Conservation (phyloP, 1,139 yeast genomes). For the Saccharomyces hybrid region DNA sequence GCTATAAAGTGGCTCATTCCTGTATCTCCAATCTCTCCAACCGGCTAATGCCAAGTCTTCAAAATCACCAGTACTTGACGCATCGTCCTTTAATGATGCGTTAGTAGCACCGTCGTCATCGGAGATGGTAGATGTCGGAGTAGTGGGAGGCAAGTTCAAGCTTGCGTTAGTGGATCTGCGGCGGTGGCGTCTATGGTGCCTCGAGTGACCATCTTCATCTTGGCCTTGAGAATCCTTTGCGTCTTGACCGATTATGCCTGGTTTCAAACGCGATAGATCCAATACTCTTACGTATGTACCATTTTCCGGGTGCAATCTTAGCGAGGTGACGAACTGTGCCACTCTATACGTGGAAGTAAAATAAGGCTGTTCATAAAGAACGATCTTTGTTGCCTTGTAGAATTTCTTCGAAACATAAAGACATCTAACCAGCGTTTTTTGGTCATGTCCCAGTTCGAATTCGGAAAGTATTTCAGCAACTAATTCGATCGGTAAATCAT, state of each 20-base stretch:
- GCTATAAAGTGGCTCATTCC: conserved; percentile 61
- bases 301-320: conserved; percentile 47
- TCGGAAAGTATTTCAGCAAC: conserved; percentile 19
- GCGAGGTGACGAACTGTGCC: conserved; percentile 65
- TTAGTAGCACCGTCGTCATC: conserved; percentile 16
- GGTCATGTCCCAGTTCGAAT: conserved; percentile 24
- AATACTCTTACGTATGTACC: conserved; percentile 49
- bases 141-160: background rate
- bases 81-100: background rate
- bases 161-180: background rate
- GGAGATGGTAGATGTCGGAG: background rate
- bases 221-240: conserved; percentile 31
- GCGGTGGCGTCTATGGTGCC: background rate
- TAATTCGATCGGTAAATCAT: conserved; percentile 28
- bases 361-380: conserved; percentile 46
- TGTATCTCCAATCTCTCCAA: conserved; percentile 85
- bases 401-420: conserved; percentile 45
- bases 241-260: conserved; percentile 32
- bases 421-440: conserved; percentile 34
- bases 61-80: background rate
- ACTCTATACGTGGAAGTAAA: conserved; percentile 66
- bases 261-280: conserved; percentile 50
- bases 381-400: conserved; percentile 45
- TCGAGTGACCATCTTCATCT: background rate
- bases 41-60: conserved; percentile 46